Base-by-base conservation (phyloP, 352 stramenopile genomes). In the Phytophthora pinifolia region DNA sequence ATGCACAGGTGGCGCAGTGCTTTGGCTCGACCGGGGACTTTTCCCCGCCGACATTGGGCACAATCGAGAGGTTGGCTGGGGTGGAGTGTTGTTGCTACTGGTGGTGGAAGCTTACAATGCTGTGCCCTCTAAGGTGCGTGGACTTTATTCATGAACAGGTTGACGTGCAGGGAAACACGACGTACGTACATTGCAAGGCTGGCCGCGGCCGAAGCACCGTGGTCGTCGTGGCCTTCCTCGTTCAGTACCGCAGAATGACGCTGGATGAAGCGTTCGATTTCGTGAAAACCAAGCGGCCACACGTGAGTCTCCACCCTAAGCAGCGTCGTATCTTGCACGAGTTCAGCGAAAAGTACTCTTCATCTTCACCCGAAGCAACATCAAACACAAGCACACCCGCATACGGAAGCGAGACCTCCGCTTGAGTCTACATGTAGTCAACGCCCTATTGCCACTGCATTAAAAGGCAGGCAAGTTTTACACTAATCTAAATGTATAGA, bases 121-220 rank as follows among this genome's bases (percentile, higher is more conserved):
- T 46, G 15, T 42, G n/a, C 15, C 8, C 17, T 37, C 15, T n/a
- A 20, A 82, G 70, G 36, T 88, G 79, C 57, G 78, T 89, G 22
- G 55, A 46, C 1, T 92, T 92, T 51, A 56, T 89, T 31, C 67
- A 87, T 48, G 49, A 75, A 22, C 78, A 90, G n/a, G 59, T 89
- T 7, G 64, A 83, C 32, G 37, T 62, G 14, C 52, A 68, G 20
- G 46, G 76, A n/a, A 59, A 75, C 6, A 86, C 73, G 14, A 86
- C 79, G 4, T 92, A 92, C 61, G 77, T 92, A 45, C 83, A 92
- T 59, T 92, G 83, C 65, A 92, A 92, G 59, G 83, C 83, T 49
- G 83, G 83, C 5, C 78, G 83, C 6, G 83, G 83, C 3, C 74
- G 83, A 52, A 90, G 83, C 59, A 86, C 80, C 3, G 70, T 92